These are phyloP conservation scores for Crithidia bombi DNA, from an alignment of 208 protist species.

Conservation along the genomic window DNA sequence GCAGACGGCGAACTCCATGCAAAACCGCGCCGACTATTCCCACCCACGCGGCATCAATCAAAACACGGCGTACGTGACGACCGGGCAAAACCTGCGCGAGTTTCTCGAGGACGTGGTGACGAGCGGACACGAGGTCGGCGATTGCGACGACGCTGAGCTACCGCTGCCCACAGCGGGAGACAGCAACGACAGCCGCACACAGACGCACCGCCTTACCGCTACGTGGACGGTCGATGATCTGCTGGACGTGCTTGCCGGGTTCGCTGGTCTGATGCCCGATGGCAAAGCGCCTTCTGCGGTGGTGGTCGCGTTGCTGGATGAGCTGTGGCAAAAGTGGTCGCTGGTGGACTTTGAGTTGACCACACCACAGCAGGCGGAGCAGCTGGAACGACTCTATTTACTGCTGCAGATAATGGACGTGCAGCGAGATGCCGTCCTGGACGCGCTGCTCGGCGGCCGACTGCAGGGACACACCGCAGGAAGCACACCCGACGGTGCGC, in stretches of 20 bases:
- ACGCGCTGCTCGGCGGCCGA: conserved; percentile 35
- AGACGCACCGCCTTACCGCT: conserved; percentile 31
- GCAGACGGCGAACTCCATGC: conserved; percentile 51
- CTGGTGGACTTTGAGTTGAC: conserved; percentile 18
- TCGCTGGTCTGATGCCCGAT: conserved; percentile 59
- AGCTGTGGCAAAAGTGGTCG: conserved; percentile 42
- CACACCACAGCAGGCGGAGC: conserved; percentile 36
- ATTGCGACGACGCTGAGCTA: background rate
- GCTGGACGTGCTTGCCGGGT: conserved; percentile 68
- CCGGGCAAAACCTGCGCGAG: conserved; percentile 68
- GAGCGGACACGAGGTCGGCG: conserved; percentile 6
- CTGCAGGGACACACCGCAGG: background rate
- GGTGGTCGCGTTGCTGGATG: conserved; percentile 41
- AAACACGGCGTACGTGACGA: conserved; percentile 50
- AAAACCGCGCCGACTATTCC: conserved; percentile 84
- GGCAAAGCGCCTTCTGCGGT: conserved; percentile 50
- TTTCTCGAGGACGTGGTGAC: conserved; percentile 51
- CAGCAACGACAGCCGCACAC: background rate
- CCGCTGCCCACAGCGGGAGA: background rate
- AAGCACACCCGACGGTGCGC: background rate
- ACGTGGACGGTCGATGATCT: conserved; percentile 48
- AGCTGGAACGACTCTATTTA: conserved; percentile 76
- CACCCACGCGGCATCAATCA: conserved; percentile 74
- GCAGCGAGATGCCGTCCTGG: conserved; percentile 39
- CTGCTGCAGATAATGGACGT: conserved; percentile 51